These are phyloP conservation scores for Aphanomyces euteiches DNA, from an alignment of 352 stramenopile genomes.

Conservation along the genomic window DNA sequence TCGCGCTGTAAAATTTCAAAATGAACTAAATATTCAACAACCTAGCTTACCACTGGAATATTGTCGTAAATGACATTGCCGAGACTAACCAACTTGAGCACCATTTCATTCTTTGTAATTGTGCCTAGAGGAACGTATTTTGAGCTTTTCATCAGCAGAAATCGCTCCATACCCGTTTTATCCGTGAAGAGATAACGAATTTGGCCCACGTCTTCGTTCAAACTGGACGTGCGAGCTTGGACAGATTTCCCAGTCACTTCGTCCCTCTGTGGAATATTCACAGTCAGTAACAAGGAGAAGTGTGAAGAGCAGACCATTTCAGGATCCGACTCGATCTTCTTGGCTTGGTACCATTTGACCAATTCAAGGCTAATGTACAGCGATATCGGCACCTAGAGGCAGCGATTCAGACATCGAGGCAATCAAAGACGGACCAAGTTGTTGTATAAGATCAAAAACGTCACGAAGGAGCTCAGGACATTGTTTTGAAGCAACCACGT, in stretches of 20 bases:
- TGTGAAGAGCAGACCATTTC: constrained; percentile 48
- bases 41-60: constrained; percentile 14
- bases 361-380: constrained; percentile 97
- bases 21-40: background rate
- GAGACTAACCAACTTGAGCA: constrained; percentile 93
- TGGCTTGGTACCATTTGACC: constrained; percentile 93
- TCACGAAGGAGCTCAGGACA: constrained; percentile 37
- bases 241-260: constrained; percentile 51
- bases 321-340: constrained; percentile 86
- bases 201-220: constrained; percentile 95
- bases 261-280: constrained; percentile 12
- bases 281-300: background rate
- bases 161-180: constrained; percentile 88
- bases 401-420: background rate
- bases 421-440: constrained; percentile 49
- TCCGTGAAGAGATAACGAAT: constrained; percentile 99
- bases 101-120: constrained; percentile 99
- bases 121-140: constrained; percentile 47
- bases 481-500: background rate
- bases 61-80: constrained; percentile 86
- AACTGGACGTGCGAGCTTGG: constrained; percentile 88
- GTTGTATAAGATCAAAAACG: constrained; percentile 85
- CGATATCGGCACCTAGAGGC: constrained; percentile 86
- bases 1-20: background rate
- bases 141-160: background rate